Conservation (phyloP, 345 rosid genomes). For the Limnanthes douglasii region DNA sequence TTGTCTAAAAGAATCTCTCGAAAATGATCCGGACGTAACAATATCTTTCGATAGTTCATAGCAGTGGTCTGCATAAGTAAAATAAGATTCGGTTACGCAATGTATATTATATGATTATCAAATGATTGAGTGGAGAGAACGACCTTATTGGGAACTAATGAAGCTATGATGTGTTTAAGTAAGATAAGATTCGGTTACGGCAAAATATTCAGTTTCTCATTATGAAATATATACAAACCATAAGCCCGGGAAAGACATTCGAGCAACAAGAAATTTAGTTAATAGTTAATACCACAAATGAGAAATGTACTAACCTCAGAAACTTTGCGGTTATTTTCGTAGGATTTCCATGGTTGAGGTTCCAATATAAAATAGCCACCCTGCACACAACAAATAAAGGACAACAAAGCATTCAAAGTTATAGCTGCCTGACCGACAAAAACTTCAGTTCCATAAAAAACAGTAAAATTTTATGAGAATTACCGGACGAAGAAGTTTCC, state of each 20-base stretch:
- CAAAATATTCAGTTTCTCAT: too few relatives aligned
- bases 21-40: conserved; percentile 38
- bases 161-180: too few relatives aligned
- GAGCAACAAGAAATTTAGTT: neutral
- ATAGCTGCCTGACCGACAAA: too few relatives aligned
- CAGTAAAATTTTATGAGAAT: neutral
- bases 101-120: too few relatives aligned
- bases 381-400: conserved; percentile 19
- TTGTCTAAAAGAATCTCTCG: conserved; percentile 81
- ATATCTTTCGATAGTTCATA: conserved; percentile 30
- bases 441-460: too few relatives aligned
- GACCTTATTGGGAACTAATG: too few relatives aligned
- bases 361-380: conserved; percentile 86
- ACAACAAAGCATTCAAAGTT: conserved; percentile 3
- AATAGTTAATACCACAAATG: too few relatives aligned
- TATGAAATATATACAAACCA: too few relatives aligned
- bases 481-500: conserved; percentile 77
- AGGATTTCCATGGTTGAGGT: conserved; percentile 97
- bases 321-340: conserved; percentile 60
- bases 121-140: too few relatives aligned
- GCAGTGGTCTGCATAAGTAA: conserved; percentile 49
- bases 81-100: conserved; percentile 3
- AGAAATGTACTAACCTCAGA: conserved; percentile 55
- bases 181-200: too few relatives aligned
- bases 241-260: too few relatives aligned